Conservation (phyloP, 2,329 filamentous ascomycete genomes). For the Aureobasidium zeae region DNA sequence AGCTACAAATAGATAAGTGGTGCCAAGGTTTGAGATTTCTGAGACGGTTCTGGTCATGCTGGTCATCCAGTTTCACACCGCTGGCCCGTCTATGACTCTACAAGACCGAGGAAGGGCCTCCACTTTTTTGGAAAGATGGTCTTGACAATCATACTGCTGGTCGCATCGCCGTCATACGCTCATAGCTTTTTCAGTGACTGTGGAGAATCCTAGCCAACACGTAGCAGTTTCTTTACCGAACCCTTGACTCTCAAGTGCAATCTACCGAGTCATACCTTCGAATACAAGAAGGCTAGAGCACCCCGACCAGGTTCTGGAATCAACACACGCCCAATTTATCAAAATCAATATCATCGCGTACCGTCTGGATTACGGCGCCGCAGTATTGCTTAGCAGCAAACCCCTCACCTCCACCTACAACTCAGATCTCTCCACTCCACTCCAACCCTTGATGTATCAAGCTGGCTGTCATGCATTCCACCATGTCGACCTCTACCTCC, state of each 20-base stretch:
- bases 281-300: conserved; percentile 14
- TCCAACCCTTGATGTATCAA: conserved; percentile 9
- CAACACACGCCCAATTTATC: conserved; percentile 4
- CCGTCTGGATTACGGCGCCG: conserved; percentile 14
- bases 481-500: conserved; percentile 18
- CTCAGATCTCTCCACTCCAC: conserved; percentile 6
- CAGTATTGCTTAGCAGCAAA: conserved; percentile 11
- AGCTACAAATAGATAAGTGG: conserved; percentile 3
- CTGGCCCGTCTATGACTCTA: conserved; percentile 13
- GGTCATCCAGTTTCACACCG: conserved; percentile 11
- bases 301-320: conserved; percentile 10
- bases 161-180: conserved; percentile 8
- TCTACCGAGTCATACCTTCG: conserved; percentile 3
- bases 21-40: background rate
- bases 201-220: conserved; percentile 14
- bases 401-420: no score
- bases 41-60: no score
- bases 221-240: conserved; percentile 14
- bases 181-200: conserved; percentile 7
- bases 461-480: conserved; percentile 16
- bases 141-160: conserved; percentile 2
- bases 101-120: conserved; percentile 12
- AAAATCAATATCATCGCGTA: conserved; percentile 2
- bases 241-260: conserved; percentile 10
- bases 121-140: conserved; percentile 9